Evolutionary conservation across 2,329 filamentous ascomycete genomes (phyloP).

Genomic region (Penicillium sp.): DNA sequence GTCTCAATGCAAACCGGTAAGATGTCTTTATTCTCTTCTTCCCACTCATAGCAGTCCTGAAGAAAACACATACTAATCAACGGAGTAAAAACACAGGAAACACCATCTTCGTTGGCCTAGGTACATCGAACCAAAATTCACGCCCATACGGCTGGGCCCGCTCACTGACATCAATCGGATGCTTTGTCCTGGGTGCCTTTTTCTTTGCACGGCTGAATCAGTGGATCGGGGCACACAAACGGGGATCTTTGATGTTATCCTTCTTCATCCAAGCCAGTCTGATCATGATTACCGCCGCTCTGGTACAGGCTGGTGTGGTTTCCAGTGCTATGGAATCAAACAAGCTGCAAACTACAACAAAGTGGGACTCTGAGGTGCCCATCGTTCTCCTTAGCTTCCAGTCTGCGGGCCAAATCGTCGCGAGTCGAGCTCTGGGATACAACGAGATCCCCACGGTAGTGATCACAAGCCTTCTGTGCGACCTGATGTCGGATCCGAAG

Average conservation of each 20-base stretch:
- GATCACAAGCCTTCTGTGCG: constrained; percentile 26
- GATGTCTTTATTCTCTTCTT: not conserved
- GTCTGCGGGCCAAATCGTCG: constrained; percentile 33
- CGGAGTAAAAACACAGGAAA: constrained; percentile 34
- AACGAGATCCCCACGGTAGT: constrained; percentile 37
- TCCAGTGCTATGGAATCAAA: constrained; percentile 21
- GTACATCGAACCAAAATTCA: constrained; percentile 42
- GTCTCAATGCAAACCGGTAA: constrained; percentile 43
- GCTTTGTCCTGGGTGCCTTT: constrained; percentile 41
- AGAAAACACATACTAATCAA: not conserved
- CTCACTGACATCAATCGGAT: constrained; percentile 40
- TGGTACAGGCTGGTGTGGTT: constrained; percentile 38
- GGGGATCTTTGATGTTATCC: constrained; percentile 40
- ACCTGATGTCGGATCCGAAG: constrained; percentile 5
- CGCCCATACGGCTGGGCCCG: constrained; percentile 46
- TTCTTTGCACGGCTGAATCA: constrained; percentile 41
- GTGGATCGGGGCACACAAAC: constrained; percentile 33
- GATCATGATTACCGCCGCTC: constrained; percentile 35
- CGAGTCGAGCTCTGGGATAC: constrained; percentile 28
- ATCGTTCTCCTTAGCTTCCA: constrained; percentile 36
- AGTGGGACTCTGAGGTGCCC: constrained; percentile 18
- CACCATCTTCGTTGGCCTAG: constrained; percentile 46
- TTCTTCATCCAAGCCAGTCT: constrained; percentile 40
- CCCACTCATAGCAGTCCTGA: not conserved
- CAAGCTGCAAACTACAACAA: not conserved